A percentile compares a stretch with the other conserved stretches of the same genome.
Conservation (phyloP, 2,329 filamentous ascomycete genomes). For the Corynespora cassiicola region DNA sequence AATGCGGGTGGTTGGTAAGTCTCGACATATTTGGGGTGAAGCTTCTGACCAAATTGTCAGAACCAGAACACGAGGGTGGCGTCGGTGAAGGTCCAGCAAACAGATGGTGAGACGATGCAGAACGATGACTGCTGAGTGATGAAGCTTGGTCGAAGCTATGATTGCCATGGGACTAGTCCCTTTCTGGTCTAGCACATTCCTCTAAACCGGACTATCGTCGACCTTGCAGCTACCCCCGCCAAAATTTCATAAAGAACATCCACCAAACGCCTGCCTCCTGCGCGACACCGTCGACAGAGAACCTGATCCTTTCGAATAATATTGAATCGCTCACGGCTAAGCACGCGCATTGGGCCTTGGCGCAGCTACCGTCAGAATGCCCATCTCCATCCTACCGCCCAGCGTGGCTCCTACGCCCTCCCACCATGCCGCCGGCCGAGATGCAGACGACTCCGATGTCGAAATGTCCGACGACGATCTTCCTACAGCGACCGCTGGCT, state of each 20-base stretch:
- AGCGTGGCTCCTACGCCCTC: constrained; percentile 43
- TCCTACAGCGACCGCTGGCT: constrained; percentile 30
- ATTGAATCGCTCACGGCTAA: too few species aligned
- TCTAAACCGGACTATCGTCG: constrained; percentile 18
- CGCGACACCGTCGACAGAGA: too few species aligned
- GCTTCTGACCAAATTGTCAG: neutral
- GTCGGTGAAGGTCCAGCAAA: constrained; percentile 2
- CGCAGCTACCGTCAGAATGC: constrained; percentile 51
- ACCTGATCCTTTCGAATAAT: too few species aligned
- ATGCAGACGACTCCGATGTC: constrained; percentile 57
- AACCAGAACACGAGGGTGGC: neutral
- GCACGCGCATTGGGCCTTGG: neutral
- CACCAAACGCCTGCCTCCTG: too few species aligned
- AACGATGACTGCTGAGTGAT: constrained; percentile 14
- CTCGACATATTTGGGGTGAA: neutral
- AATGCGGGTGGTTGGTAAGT: constrained; percentile 8
- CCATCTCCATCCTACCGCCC: constrained; percentile 65
- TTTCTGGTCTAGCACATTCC: constrained; percentile 10
- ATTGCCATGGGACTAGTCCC: constrained; percentile 18
- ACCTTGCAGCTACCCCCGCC: constrained; percentile 25
- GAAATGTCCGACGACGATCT: constrained; percentile 54
- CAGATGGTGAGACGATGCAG: constrained; percentile 31
- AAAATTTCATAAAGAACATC: constrained; percentile 42
- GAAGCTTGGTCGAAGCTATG: constrained; percentile 5
- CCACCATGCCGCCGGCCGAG: constrained; percentile 32